These are phyloP conservation scores for Diplosphaera chodatii DNA, from an alignment of 139 green algal genomes.

Conservation along the genomic window DNA sequence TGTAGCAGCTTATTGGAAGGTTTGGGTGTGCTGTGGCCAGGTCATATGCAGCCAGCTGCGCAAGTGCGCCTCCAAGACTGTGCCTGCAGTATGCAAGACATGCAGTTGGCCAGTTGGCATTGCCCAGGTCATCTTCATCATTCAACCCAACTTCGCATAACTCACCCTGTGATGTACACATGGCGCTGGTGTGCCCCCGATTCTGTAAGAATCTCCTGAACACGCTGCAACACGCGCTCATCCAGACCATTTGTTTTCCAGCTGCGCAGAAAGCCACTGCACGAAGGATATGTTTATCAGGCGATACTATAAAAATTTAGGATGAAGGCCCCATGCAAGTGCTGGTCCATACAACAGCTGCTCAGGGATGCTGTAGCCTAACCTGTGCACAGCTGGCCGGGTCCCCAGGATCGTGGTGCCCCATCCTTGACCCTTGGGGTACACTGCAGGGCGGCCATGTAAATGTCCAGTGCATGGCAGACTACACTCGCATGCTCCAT, in stretches of 20 bases:
- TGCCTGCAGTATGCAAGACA: constrained; percentile 22
- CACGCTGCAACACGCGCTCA: constrained; percentile 3
- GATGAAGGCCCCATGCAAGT: too few species aligned
- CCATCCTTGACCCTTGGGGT: neutral
- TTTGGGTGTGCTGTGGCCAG: constrained; percentile 1
- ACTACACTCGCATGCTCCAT: too few species aligned
- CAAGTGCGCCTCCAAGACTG: constrained; percentile 41
- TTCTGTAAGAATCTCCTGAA: neutral
- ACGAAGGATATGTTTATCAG: too few species aligned
- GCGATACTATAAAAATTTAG: too few species aligned
- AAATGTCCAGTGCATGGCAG: too few species aligned
- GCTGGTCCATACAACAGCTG: too few species aligned
- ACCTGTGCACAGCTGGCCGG: constrained; percentile 4
- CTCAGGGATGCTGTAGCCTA: too few species aligned
- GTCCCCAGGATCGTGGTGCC: neutral
- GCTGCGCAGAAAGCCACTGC: constrained; percentile 3
- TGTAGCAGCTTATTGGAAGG: constrained; percentile 12
- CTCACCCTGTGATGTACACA: neutral
- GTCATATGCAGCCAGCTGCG: constrained; percentile 37
- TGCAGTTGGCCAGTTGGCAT: too few species aligned
- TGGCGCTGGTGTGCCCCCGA: too few species aligned
- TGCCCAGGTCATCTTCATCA: too few species aligned
- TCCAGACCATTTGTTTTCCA: constrained; percentile 13
- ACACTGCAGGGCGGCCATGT: constrained; percentile 5
- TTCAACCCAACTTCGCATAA: too few species aligned